Base-by-base conservation (phyloP, 805 yeast species). In the Metschnikowia rubicola region DNA sequence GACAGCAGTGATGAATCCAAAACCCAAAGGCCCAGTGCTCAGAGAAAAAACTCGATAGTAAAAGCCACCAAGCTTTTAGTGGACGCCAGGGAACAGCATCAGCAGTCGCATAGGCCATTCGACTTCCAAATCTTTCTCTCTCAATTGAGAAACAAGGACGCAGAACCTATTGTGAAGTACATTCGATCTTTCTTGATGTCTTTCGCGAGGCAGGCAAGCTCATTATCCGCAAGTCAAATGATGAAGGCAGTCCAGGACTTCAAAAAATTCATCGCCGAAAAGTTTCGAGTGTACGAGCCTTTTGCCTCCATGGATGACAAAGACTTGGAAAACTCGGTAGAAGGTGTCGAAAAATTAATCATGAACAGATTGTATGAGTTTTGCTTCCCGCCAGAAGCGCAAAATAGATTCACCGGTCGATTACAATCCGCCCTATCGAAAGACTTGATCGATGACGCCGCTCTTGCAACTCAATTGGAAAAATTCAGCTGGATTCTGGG, bases 311-410 rank as follows among this genome's bases (percentile, higher is more conserved):
- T 88, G 71, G 71, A 66, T 37, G 81, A 80, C 13, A 78, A 74
- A 2, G 72, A 73, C 17, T 67, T 87, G 42, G 81, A 75, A 34
- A 89, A 91, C 60, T 84, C 96, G 2, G 71, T 83, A 54, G 97
- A 90, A 57, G 99, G 99, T 0, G 74, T 94, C 57, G 99, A 94
- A 65, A 94, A 94, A 64, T 74, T 94, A 37, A 75, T 95, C 9
- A 88, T 91, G 96, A 91, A 92, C 46, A 75, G 96, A 53, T 66
- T 95, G 2, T 91, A 89, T 63, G 73, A 74, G 1, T 80, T 78
- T 45, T 85, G 92, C 30, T 95, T 86, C 60, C 82, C 97, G 0
- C 97, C 98, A 0, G 79, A 74, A 37, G 76, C 80, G n/a, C 68
- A 78, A 2, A 69, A 61, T 41, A 55, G 49, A 32, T 43, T 13